Evolutionary conservation across 192 early-diverging fungal species (phyloP).

Genomic region (Umbelopsis vinacea): DNA sequence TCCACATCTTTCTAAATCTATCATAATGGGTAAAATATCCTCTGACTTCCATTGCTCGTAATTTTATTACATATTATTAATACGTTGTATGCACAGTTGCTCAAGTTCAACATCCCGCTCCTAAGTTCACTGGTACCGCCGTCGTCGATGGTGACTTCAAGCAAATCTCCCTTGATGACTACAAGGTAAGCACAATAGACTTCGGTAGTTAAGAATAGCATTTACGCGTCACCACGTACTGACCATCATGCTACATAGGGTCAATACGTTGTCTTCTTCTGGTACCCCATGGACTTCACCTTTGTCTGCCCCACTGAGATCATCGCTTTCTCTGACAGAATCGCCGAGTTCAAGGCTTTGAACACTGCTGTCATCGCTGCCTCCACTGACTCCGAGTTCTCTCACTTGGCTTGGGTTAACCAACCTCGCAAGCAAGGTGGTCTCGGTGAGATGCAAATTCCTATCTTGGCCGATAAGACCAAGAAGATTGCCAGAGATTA

Average conservation of each 20-base stretch:
- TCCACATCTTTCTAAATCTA: constrained; percentile 20
- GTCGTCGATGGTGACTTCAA: constrained; percentile 76
- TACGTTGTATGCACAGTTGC: background rate
- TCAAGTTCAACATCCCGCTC: constrained; percentile 55
- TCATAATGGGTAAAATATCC: constrained; percentile 8
- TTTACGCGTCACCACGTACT: background rate
- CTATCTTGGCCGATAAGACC: constrained; percentile 68
- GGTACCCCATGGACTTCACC: constrained; percentile 93
- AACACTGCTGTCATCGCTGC: constrained; percentile 76
- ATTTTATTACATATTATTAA: background rate
- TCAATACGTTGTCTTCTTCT: constrained; percentile 62
- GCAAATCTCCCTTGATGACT: constrained; percentile 64
- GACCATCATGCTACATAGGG: background rate
- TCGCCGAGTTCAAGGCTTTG: constrained; percentile 79
- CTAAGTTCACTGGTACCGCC: constrained; percentile 67
- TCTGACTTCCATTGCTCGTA: background rate
- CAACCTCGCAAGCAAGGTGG: constrained; percentile 86
- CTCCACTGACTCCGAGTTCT: constrained; percentile 77
- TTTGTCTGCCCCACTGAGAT: constrained; percentile 96
- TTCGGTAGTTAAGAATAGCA: background rate
- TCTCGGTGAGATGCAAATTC: constrained; percentile 91
- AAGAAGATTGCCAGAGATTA: constrained; percentile 89
- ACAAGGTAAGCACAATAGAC: constrained; percentile 21
- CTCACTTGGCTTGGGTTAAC: constrained; percentile 89
- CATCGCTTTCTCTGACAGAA: constrained; percentile 86